Base-by-base conservation (phyloP, 2,329 filamentous ascomycete species). In the Ascochyta lentis region DNA sequence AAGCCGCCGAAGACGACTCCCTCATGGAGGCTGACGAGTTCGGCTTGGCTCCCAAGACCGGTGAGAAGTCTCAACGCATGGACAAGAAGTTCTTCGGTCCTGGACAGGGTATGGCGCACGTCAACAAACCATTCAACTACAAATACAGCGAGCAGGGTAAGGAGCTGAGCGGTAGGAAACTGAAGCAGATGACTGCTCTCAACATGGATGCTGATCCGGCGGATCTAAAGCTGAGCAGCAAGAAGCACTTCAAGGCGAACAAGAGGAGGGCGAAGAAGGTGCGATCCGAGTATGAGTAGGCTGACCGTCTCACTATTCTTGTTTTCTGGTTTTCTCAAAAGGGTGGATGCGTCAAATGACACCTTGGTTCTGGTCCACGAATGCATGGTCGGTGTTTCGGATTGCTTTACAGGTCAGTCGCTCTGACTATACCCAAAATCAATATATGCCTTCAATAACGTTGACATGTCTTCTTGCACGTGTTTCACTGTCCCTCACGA, bases 191-290 rank as follows among this genome's bases (percentile, higher is more conserved):
- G 81, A 81, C 91, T 46, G 94, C 94, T 10, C 72, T 97, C 59
- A 92, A 97, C 79, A 91, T 89, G 56, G 90, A 91, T 13, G 75
- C 98, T 33, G 92, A 97, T 69, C 88, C 90, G 0, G 89, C 88
- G 56, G 94, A 97, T 54, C 78, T 95, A 63, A 79, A 75, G 75
- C 68, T 84, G 54, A 84, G 88, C 54, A 85, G 89, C 55, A 99
- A 99, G 86, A 98, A 97, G 81, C 95, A 99, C 78, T 95, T 92
- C 77, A 96, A 96, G 79, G 89, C 85, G n/a, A 86, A 87, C 37
- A 84, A 85, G 60, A 87, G 83, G 76, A 84, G 81, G 56, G 89
- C 85, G 72, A 80, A 81, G 57, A 82, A 79, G 70, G 81, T 79
- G 67, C 66, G 65, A 51, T 75, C 71, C 42, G 78, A 74, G 61